phyloP scores from a whole-genome alignment of 2,329 filamentous ascomycete species.

The Didymella segeticola region DNA sequence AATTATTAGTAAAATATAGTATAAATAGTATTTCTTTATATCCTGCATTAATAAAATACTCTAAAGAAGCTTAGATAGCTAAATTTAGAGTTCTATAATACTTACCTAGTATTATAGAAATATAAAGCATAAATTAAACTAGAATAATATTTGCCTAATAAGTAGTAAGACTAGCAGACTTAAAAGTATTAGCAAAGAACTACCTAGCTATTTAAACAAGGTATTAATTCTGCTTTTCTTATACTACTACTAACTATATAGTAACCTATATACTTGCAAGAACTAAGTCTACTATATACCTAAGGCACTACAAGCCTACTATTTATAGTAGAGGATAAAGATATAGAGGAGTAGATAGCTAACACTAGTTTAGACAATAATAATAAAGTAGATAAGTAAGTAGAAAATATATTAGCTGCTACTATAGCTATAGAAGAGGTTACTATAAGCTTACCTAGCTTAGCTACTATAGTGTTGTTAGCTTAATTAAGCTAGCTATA shows the following conservation, averaged over 20 bases:
- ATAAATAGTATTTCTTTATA: too few species aligned
- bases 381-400: neutral
- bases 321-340: neutral
- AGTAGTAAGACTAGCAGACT: neutral
- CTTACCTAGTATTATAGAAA: too few species aligned
- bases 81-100: too few species aligned
- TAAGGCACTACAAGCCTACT: neutral
- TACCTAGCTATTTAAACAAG: neutral
- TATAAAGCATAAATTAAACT: too few species aligned
- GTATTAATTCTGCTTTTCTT: neutral
- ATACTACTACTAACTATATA: neutral
- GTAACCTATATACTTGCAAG: neutral
- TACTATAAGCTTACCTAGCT: neutral
- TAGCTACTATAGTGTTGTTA: neutral
- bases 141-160: too few species aligned
- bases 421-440: neutral
- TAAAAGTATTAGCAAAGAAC: neutral
- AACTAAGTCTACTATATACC: neutral
- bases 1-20: too few species aligned
- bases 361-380: neutral
- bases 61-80: too few species aligned
- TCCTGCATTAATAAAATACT: too few species aligned
- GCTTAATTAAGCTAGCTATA: neutral
- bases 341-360: neutral
- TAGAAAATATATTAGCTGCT: neutral